Evolutionary conservation across 306 rosid genomes (phyloP).

Genomic region (Astragalus glycyphyllos): DNA sequence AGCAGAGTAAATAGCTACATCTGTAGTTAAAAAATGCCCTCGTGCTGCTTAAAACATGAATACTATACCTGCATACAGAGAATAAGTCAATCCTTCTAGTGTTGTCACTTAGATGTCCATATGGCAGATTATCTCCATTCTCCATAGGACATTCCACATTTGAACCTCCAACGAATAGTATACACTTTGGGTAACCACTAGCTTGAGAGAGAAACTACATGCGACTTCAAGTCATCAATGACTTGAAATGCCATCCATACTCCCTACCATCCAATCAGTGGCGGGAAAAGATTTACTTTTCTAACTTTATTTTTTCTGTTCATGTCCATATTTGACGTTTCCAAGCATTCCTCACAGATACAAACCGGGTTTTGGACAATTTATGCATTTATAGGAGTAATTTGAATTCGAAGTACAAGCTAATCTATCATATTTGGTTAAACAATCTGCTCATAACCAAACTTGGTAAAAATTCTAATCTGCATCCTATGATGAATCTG

Average conservation of each 20-base stretch:
- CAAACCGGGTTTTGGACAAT: constrained; percentile 8
- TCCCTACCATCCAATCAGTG: not conserved
- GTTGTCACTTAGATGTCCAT: not conserved
- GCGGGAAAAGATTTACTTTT: not conserved
- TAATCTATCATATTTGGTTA: not conserved
- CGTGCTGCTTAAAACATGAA: not conserved
- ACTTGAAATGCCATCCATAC: not conserved
- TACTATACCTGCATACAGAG: not conserved
- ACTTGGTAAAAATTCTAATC: not conserved
- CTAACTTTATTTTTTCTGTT: not conserved
- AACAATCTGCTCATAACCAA: not conserved
- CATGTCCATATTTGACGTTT: not conserved
- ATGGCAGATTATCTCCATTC: not conserved
- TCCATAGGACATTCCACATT: no score
- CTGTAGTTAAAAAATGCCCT: not conserved
- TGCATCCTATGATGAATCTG: not conserved
- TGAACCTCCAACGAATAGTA: not conserved
- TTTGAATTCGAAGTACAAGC: constrained; percentile 3
- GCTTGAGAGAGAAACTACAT: not conserved
- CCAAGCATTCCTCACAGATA: constrained; percentile 19
- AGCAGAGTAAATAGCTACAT: not conserved
- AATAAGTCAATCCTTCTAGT: not conserved
- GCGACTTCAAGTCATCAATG: not conserved
- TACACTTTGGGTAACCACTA: not conserved
- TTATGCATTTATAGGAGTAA: not conserved